Base-by-base conservation (phyloP, 2,329 filamentous ascomycete genomes). In the Fusarium mundagurra region DNA sequence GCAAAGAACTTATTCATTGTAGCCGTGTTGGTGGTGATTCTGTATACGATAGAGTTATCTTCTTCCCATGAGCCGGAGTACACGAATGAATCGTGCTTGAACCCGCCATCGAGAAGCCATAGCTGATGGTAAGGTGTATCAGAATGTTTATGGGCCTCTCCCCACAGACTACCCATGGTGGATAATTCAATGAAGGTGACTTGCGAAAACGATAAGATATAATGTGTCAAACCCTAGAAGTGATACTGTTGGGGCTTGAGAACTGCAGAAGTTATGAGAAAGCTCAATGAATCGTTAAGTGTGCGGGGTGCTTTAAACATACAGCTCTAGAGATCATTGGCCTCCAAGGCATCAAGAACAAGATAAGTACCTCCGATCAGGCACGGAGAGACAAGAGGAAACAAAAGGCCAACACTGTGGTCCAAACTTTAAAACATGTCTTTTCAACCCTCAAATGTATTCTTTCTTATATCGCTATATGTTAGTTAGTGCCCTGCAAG, bases 1-100 rank as follows among this genome's bases (percentile, higher is more conserved):
- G 45, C 27, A 17, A 48, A 1, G 4, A 48, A 3, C 3, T 48
- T 48, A 27, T 2, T n/a, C 1, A 48, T 2, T 0, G 45, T 31
- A 0, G 27, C 20, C 4, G 45, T 48, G 3, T 48, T 31, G 0
- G 45, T 48, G 27, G 45, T 48, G 20, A 48, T 31, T 1, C 27
- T 1, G 27, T 48, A 48, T 0, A 48, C 13, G 20, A 48, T 31
- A 4, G 45, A 31, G 27, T 31, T 31, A 5, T n/a, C 45, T 6
- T 48, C 45, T 48, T 48, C 27, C 45, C 10, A 48, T 12, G 45
- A 48, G 0, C 27, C 45, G 14, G 31, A 31, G 27, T 48, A 48
- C 0, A 48, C 27, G 5, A n/a, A 48, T 1, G 20, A 48, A 12
- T 48, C 27, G 6, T 27, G 45, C 11, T 31, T 48, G 45, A 48